Conservation (phyloP, 345 rosid genomes). For the Iberis pinnata region DNA sequence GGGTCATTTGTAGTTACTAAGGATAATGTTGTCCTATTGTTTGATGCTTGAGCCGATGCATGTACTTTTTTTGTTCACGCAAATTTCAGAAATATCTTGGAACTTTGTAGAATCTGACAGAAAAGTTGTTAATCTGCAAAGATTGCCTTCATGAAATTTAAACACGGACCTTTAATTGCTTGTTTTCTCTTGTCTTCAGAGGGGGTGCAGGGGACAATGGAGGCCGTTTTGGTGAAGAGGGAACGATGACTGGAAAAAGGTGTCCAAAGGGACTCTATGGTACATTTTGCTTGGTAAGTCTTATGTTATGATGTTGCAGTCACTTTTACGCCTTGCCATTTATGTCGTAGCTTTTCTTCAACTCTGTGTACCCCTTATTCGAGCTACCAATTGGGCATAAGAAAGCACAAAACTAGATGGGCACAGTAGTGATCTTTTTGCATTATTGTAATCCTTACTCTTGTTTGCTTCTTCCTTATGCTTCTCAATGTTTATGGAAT, state of each 20-base stretch:
- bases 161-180: conserved; percentile 13
- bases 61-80: conserved; percentile 2
- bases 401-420: conserved; percentile 2
- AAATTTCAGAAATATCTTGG: background rate
- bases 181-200: conserved; percentile 45
- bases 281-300: conserved; percentile 75
- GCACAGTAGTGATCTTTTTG: background rate
- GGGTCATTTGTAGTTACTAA: conserved; percentile 3
- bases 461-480: conserved; percentile 9
- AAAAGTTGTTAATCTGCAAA: background rate
- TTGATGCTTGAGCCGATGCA: conserved; percentile 8
- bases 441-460: background rate
- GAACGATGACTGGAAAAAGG: conserved; percentile 80
- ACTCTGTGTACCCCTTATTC: background rate
- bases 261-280: conserved; percentile 95
- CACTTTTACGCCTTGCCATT: background rate
- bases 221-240: conserved; percentile 71
- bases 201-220: conserved; percentile 86
- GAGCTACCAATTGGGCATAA: conserved; percentile 1
- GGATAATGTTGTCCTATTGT: background rate
- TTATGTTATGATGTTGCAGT: conserved; percentile 2
- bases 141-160: background rate
- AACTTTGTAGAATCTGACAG: background rate
- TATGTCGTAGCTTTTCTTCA: conserved; percentile 10
- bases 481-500: conserved; percentile 14